These are phyloP conservation scores for Begonia peltatifolia DNA, from an alignment of 306 rosid species.

Conservation along the genomic window DNA sequence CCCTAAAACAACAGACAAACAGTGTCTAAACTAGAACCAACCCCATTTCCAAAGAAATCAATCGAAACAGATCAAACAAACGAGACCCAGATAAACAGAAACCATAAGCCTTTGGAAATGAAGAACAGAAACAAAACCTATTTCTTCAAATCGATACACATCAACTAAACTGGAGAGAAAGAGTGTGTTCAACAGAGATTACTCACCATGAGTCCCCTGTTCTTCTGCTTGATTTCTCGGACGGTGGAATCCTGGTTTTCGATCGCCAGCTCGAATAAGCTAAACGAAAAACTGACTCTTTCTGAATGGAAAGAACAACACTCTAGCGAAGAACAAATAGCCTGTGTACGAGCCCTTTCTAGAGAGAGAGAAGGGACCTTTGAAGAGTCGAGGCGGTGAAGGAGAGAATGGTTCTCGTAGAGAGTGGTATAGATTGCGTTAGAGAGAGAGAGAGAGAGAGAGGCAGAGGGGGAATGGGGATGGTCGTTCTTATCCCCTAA, in stretches of 20 bases:
- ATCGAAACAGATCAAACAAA: neutral
- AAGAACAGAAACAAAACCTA: neutral
- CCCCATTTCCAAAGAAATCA: too few relatives aligned
- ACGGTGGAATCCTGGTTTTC: constrained; percentile 64
- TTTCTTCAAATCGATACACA: too few relatives aligned
- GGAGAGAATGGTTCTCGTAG: constrained; percentile 51
- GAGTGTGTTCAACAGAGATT: neutral
- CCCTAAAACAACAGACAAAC: constrained; percentile 34
- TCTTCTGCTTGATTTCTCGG: constrained; percentile 82
- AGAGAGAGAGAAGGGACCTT: neutral
- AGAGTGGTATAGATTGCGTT: constrained; percentile 37
- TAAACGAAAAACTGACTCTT: neutral
- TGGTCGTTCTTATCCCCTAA: constrained; percentile 75
- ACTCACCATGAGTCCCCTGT: constrained; percentile 75
- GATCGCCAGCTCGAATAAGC: constrained; percentile 59
- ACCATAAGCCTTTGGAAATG: neutral
- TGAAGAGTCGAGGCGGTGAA: constrained; percentile 26
- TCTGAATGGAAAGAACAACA: neutral
- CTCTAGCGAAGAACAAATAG: constrained; percentile 1
- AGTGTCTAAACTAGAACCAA: neutral
- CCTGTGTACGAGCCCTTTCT: neutral
- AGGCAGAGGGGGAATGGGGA: too few relatives aligned
- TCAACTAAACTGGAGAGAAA: too few relatives aligned
- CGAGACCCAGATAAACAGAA: constrained; percentile 2
- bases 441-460: constrained; percentile 14